A percentile compares a stretch with the other conserved stretches of the same genome.
These are phyloP conservation scores for Acer campestre DNA, from an alignment of 345 rosid genomes.

Conservation along the genomic window DNA sequence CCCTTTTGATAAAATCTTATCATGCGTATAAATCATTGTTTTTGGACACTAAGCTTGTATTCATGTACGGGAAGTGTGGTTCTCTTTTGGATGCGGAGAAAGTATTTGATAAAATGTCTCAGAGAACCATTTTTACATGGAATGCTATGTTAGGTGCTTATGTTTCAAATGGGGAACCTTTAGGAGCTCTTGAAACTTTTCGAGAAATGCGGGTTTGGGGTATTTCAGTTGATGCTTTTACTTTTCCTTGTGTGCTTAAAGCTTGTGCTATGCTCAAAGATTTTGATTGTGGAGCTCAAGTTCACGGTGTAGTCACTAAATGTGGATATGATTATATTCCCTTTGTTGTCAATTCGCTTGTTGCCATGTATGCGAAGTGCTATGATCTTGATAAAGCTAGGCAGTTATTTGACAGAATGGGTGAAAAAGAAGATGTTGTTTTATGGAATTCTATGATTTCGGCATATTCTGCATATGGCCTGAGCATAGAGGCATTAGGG, in stretches of 20 bases:
- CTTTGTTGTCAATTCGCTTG: constrained; percentile 66
- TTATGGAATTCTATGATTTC: constrained; percentile 82
- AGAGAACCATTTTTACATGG: constrained; percentile 68
- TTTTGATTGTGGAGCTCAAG: constrained; percentile 47
- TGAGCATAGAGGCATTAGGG: constrained; percentile 51
- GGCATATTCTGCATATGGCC: constrained; percentile 54
- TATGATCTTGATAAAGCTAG: constrained; percentile 56
- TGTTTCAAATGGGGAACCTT: constrained; percentile 55
- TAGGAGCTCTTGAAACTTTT: constrained; percentile 49
- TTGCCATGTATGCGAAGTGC: constrained; percentile 84
- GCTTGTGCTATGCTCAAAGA: constrained; percentile 57
- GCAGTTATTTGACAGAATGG: constrained; percentile 54
- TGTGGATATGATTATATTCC: constrained; percentile 39
- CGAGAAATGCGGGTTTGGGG: constrained; percentile 52
- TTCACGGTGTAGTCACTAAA: constrained; percentile 65
- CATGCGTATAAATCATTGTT: constrained; percentile 29
- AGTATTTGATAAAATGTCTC: constrained; percentile 66
- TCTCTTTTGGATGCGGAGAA: constrained; percentile 50
- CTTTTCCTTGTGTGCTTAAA: constrained; percentile 63
- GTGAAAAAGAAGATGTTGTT: constrained; percentile 55
- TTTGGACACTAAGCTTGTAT: constrained; percentile 66
- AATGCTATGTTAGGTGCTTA: constrained; percentile 75
- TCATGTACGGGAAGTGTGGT: constrained; percentile 73
- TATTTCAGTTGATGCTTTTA: constrained; percentile 53
- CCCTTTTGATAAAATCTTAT: constrained; percentile 48